Evolutionary conservation across 2,329 filamentous ascomycete species (phyloP), one percentile per base, ranked within the genome.

Genomic region (Mycosphaerella arachidis): DNA sequence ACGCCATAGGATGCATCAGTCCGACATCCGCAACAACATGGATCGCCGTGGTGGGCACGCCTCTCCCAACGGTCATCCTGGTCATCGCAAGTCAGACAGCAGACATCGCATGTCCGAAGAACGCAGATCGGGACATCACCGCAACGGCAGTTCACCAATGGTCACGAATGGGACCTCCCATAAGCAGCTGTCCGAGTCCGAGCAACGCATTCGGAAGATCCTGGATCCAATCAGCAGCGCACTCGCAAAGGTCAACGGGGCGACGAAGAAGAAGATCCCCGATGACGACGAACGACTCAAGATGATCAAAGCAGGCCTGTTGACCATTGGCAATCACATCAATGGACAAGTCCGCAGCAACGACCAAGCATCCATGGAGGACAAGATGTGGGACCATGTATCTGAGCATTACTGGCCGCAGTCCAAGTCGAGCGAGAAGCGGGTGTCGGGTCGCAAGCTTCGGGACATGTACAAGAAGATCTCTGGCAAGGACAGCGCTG

Each of bases 251-350:
- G 83, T 88, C 56, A 77, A 83, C 56, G 82, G 80, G 55, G 86
- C 85, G 4, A 88, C 84, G 2, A 84, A 83, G 65, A 84, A 85
- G 65, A 82, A 82, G 53, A 83, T 86, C 62, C 84, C 84, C 57
- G 84, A 82, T 30, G 83, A 84, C 67, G 85, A 86, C 65, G 81
- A 84, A 55, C 81, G 86, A 48, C 82, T 86, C 24, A 81, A 78
- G 67, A 81, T 86, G 48, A 82, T 88, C 69, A 86, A 86, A 66
- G 76, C 78, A 30, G 83, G 87, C 68, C 74, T 88, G 40, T 77
- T 86, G 46, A 79, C 79, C 4, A 85, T 88, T 71, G 86, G 86
- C 56, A 81, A 83, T 58, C 87, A 86, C 67, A 82, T 88, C 62
- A 81, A 83, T 53, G 76, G 78, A 31, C 73, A 79, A 35, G 77